Evolutionary conservation across 371 early-diverging fungal genomes (phyloP), one percentile per base, ranked within the genome.

Genomic region (Phascolomyces articulosus): DNA sequence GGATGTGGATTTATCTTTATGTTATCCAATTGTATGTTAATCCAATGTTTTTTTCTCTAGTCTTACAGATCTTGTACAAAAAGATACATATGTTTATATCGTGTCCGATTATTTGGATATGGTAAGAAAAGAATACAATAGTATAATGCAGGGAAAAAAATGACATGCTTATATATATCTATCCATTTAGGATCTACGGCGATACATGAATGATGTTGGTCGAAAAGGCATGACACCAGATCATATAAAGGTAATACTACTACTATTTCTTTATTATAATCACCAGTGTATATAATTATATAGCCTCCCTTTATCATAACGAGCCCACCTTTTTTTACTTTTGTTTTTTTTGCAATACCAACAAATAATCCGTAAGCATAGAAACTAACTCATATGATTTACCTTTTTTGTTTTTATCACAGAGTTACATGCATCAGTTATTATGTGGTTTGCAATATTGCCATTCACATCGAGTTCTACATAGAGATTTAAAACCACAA

Each of bases 41-140:
- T 47, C 47, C 47, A 47, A 13, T n/a, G 47, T 31, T n/a, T 10
- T 41, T 9, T 59, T 3, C 15, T 11, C 2, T 77, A 95, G 96
- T 54, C 77, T 99, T 57, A 66, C 92, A 26, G 98, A 99, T 70
- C 93, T 98, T 55, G 90, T 97, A 51, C 93, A 98, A 77, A 89
- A 87, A 54, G 93, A 95, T 47, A 82, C 87, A 26, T 94, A 93
- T 69, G 89, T 99, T 23, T 99, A 95, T 78, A 80, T 99, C 24
- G 98, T 98, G 3, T 98, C 98, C 77, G 99, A 99, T 73, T 99
- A 90, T 73, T 77, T 95, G 56, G 98, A 99, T 64, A 82, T 95
- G 56, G 78, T 78, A 74, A 60, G 34, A n/a, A n/a, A n/a, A n/a
- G n/a, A n/a, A n/a, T n/a, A n/a, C n/a, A n/a, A n/a, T n/a, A n/a